Evolutionary conservation across 441 rosid genomes (phyloP).

Genomic region (Cnidoscolus chayamansa): DNA sequence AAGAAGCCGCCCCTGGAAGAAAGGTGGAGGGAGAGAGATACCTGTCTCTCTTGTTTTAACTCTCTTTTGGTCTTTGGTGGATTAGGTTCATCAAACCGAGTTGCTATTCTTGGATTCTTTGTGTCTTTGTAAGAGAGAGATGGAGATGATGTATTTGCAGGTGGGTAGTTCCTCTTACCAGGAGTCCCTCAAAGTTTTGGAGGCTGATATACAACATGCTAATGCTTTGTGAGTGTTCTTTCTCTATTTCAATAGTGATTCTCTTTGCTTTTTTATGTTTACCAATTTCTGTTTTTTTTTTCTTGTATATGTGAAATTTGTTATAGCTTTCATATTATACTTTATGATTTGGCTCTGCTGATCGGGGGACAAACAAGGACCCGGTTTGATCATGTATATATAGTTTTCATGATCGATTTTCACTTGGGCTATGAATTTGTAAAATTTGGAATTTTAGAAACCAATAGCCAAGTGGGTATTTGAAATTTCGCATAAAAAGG

Average conservation of each 20-base stretch:
- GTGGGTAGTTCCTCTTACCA: slow-evolving; percentile 66
- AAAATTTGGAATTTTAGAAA: slow-evolving; percentile 6
- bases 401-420: slow-evolving; percentile 15
- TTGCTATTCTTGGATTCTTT: slow-evolving; percentile 12
- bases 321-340: slow-evolving; percentile 13
- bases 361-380: slow-evolving; percentile 2
- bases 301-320: slow-evolving; percentile 9
- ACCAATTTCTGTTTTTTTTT: slow-evolving; percentile 7
- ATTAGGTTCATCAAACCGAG: slow-evolving; percentile 26
- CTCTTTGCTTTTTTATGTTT: slow-evolving; percentile 10
- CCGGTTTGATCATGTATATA: neutral
- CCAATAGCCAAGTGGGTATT: slow-evolving; percentile 14
- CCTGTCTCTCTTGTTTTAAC: neutral
- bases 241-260: neutral
- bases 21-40: neutral
- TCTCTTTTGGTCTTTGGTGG: slow-evolving; percentile 20
- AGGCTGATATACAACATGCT: slow-evolving; percentile 87
- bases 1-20: slow-evolving; percentile 31
- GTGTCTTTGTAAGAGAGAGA: slow-evolving; percentile 21
- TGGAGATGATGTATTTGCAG: slow-evolving; percentile 70
- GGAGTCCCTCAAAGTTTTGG: slow-evolving; percentile 73
- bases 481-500: neutral
- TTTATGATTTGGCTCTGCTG: neutral
- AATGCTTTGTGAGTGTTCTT: slow-evolving; percentile 75
- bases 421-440: neutral